Evolutionary conservation across 345 rosid species (phyloP).

Genomic region (Erodium maritimum): DNA sequence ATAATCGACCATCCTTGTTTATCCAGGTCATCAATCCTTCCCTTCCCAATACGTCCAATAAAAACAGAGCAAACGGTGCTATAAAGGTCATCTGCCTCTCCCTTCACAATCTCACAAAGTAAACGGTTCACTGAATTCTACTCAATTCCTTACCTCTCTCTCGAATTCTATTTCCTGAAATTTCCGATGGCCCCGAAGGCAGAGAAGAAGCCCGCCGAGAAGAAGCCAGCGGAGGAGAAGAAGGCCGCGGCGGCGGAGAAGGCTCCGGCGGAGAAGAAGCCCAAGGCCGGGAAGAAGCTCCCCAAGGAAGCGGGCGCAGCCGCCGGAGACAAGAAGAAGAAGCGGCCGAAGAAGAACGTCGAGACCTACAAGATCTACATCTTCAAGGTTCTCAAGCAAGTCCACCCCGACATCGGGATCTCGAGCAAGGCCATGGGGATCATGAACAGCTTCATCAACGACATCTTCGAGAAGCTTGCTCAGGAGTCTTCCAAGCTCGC

Average conservation of each 20-base stretch:
- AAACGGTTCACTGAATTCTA: accelerated
- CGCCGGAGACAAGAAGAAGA: conserved; percentile 31
- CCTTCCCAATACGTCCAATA: not conserved
- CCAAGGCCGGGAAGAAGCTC: conserved; percentile 32
- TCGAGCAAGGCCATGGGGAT: too few species aligned
- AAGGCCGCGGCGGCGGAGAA: conserved; percentile 33
- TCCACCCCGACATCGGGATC: too few species aligned
- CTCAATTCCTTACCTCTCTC: not conserved
- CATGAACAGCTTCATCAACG: too few species aligned
- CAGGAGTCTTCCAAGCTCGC: too few species aligned
- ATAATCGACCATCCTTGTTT: not conserved
- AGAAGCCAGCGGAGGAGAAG: conserved; percentile 39
- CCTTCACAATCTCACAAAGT: not conserved
- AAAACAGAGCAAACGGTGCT: not conserved
- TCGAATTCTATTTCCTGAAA: too few species aligned
- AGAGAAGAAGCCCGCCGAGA: conserved; percentile 27
- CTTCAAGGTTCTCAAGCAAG: too few species aligned
- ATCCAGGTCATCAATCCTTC: not conserved
- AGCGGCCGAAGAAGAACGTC: conserved; percentile 24
- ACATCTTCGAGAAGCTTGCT: too few species aligned
- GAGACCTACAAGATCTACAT: conserved; percentile 40
- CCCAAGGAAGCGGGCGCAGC: conserved; percentile 20
- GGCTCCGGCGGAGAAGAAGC: conserved; percentile 35
- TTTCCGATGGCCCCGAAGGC: conserved; percentile 26
- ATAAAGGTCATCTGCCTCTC: not conserved